phyloP scores from a whole-genome alignment of 2,329 filamentous ascomycete species.

The Berkeleyomyces rouxiae region DNA sequence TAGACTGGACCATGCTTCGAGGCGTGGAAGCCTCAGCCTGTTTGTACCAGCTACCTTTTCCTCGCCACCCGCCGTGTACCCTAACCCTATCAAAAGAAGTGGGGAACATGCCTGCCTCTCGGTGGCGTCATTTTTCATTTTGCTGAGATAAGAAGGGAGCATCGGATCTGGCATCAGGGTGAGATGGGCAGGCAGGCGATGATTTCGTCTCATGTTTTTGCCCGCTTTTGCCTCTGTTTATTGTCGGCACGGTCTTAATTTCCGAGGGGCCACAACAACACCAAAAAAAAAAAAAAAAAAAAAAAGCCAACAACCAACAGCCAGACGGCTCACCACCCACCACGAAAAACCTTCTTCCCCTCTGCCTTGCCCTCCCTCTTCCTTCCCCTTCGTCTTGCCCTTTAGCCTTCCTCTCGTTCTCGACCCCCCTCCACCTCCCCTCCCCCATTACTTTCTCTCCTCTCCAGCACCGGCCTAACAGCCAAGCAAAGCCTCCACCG shows the following conservation, averaged over 20 bases:
- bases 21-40: not conserved
- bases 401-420: too few species aligned
- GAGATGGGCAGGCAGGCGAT: too few species aligned
- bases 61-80: not conserved
- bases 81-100: not conserved
- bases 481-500: not conserved
- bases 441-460: not conserved
- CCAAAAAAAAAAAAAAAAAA: too few species aligned
- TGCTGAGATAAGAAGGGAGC: too few species aligned
- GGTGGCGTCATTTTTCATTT: not conserved
- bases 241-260: not conserved
- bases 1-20: not conserved
- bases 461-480: not conserved
- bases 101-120: not conserved
- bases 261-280: too few species aligned
- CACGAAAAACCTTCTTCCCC: too few species aligned
- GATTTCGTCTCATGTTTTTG: not conserved
- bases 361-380: not conserved
- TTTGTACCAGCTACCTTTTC: constrained; percentile 1
- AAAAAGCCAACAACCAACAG: too few species aligned
- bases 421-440: not conserved
- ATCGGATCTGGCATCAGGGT: too few species aligned
- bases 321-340: too few species aligned
- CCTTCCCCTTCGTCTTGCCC: not conserved
- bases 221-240: not conserved